Evolutionary conservation across 1,284 basidiomycete species (phyloP).

Genomic region (Sanghuangporus weigelae): DNA sequence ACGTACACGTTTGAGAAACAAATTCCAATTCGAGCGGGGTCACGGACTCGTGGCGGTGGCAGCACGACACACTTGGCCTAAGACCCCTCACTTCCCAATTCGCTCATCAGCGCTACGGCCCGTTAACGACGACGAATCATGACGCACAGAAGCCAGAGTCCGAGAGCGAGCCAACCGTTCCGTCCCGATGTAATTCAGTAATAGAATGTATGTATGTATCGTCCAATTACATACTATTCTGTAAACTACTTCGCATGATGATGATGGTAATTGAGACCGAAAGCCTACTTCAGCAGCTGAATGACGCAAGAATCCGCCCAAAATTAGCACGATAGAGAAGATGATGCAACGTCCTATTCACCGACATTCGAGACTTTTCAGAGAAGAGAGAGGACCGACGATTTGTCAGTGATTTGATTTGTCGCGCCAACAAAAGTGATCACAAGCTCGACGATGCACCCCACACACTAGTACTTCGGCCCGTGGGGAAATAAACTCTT

Average conservation of each 20-base stretch:
- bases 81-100: not conserved
- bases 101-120: no score
- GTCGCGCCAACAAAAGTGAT: not conserved
- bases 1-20: no score
- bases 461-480: not conserved
- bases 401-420: no score
- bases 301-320: not conserved
- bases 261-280: not conserved
- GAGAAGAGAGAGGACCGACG: not conserved
- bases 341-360: not conserved
- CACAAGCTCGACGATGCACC: not conserved
- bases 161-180: not conserved
- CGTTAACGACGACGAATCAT: not conserved
- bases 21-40: no score
- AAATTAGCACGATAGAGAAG: not conserved
- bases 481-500: not conserved
- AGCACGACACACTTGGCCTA: no score
- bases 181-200: not conserved
- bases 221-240: not conserved
- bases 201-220: not conserved
- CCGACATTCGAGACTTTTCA: not conserved
- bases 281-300: not conserved
- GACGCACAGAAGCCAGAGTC: not conserved
- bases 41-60: no score
- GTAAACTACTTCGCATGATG: not conserved